A percentile compares a stretch with the other conserved stretches of the same genome.
Conservation (phyloP, 1,284 basidiomycete genomes). For the Heimioporus retisporus region DNA sequence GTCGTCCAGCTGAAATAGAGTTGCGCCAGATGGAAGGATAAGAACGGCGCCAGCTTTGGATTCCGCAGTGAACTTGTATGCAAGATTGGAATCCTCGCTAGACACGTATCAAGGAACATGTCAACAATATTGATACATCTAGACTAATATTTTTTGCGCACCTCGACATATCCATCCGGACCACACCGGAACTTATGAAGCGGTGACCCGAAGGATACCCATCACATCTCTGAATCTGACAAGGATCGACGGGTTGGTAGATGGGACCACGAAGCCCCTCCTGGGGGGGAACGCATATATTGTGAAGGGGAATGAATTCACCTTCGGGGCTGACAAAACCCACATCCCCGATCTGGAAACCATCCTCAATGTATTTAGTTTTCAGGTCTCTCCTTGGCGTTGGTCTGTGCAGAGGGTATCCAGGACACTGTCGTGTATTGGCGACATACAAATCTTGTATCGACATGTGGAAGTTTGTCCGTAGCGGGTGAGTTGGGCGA, state of each 20-base stretch:
- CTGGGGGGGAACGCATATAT: conserved; percentile 7
- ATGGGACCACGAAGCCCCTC: not conserved
- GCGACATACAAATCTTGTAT: conserved; percentile 10
- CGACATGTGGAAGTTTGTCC: not conserved
- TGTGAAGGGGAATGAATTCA: conserved; percentile 17
- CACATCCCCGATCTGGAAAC: conserved; percentile 22
- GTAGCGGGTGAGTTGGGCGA: not conserved
- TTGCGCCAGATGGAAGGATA: conserved; percentile 14
- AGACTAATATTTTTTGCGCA: too few species aligned
- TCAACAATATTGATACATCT: too few species aligned
- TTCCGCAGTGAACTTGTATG: conserved; percentile 10
- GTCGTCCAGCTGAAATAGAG: not conserved
- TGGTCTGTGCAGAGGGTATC: conserved; percentile 21
- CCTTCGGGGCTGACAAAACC: conserved; percentile 11
- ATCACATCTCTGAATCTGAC: not conserved
- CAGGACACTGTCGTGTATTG: conserved; percentile 12
- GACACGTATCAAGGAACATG: too few species aligned
- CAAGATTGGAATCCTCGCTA: too few species aligned
- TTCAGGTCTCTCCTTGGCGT: conserved; percentile 1
- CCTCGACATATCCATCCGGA: too few species aligned
- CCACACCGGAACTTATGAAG: not conserved
- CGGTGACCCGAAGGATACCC: not conserved
- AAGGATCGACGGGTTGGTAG: not conserved
- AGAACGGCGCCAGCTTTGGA: conserved; percentile 17
- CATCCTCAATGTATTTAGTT: not conserved